phyloP scores from a whole-genome alignment of 768 basidiomycete genomes.

The Suillus plorans region DNA sequence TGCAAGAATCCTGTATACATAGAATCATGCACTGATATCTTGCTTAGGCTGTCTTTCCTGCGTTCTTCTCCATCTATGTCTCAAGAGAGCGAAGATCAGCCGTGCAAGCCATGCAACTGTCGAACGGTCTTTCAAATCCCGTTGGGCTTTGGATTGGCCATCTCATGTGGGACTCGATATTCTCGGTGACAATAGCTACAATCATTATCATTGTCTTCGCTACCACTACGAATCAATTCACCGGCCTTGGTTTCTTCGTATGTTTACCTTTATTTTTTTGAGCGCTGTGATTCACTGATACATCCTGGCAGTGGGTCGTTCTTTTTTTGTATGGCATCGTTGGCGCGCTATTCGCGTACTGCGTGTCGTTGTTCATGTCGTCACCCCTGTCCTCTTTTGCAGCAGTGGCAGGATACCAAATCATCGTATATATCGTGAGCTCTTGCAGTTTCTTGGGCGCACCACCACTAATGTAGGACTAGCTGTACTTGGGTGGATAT shows the following conservation, averaged over 20 bases:
- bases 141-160: conserved; percentile 79
- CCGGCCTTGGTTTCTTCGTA: conserved; percentile 62
- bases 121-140: conserved; percentile 71
- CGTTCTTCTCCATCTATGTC: conserved; percentile 79
- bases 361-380: conserved; percentile 54
- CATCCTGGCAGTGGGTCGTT: conserved; percentile 57
- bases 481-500: conserved; percentile 69
- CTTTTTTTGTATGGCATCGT: conserved; percentile 70
- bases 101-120: conserved; percentile 82
- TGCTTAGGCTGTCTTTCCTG: conserved; percentile 69
- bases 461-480: neutral
- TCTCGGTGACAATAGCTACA: conserved; percentile 58
- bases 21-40: neutral
- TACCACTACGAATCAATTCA: conserved; percentile 57
- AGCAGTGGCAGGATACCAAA: conserved; percentile 67
- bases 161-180: conserved; percentile 68
- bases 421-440: conserved; percentile 70
- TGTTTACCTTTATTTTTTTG: conserved; percentile 30
- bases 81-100: conserved; percentile 64
- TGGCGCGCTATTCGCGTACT: conserved; percentile 69
- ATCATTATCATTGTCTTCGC: conserved; percentile 65
- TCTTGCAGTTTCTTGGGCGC: neutral
- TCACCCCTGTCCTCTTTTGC: conserved; percentile 78
- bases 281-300: conserved; percentile 4
- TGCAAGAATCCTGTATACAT: neutral